Evolutionary conservation across 2,329 filamentous ascomycete genomes (phyloP), one percentile per base, ranked within the genome.

Genomic region (Neofusicoccum sp.): DNA sequence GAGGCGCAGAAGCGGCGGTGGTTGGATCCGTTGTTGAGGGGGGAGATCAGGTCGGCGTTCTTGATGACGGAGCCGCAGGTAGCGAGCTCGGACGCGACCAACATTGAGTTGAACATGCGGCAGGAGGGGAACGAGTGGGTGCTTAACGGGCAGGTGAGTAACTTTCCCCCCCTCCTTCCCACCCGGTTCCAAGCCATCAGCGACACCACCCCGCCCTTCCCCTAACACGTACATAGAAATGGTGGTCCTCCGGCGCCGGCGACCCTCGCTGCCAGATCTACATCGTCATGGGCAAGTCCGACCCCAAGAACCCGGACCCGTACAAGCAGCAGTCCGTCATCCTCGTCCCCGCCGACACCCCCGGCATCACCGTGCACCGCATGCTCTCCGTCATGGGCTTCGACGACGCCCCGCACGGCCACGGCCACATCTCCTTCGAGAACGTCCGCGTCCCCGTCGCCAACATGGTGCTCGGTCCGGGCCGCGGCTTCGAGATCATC

Each of bases 321-420:
- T 97, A 98, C 85, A 86, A 86, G 73, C 93, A 97, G 74, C 95
- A 98, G 79, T 97, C 93, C 31, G 93, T 99, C 66, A 86, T 98
- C 56, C 83, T 98, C 33, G 95, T 98, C 14, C 92, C 93, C 2
- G 87, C 91, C 16, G 83, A 86, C 67, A 88, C 91, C 1, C 89
- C 90, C 22, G 95, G 95, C 63, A 89, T 98, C 72, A 96, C 88
- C n/a, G 89, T 98, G 70, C 86, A 97, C 79, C 89, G 95, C 69
- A 97, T 97, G 92, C 83, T 99, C 62, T 89, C 85, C 56, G 94
- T 98, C 67, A 97, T 96, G 78, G 95, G 95, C 64, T 98, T 93
- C 79, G 95, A 98, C 76, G 95, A 99, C 71, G 95, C 95, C n/a
- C 95, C 95, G 2, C 95, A 99, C 77, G 95, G 95, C 62, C 95